phyloP scores from a whole-genome alignment of 345 rosid species.

The Salix viminalis region DNA sequence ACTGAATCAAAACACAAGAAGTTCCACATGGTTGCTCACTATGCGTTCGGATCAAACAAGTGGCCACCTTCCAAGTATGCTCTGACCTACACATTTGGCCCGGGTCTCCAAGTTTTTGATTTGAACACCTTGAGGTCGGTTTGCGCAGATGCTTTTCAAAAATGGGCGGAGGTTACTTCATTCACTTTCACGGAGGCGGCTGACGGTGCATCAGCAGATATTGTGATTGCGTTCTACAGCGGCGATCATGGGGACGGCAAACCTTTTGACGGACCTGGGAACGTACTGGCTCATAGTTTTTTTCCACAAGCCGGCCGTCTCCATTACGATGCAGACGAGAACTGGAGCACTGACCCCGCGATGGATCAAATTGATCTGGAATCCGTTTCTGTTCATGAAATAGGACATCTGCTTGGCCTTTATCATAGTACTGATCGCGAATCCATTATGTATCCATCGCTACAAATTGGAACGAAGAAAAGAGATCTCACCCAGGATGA shows the following conservation, averaged over 20 bases:
- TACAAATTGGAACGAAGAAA: neutral
- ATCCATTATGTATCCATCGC: conserved; percentile 18
- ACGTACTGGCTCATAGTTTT: conserved; percentile 14
- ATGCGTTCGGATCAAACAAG: neutral
- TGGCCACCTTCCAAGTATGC: conserved; percentile 2
- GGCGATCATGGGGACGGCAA: conserved; percentile 7
- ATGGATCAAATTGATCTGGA: conserved; percentile 19
- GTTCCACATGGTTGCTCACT: neutral
- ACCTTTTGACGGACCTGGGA: conserved; percentile 16
- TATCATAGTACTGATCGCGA: conserved; percentile 6
- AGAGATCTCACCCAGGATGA: conserved; percentile 6
- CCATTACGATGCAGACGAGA: conserved; percentile 27
- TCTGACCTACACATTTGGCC: conserved; percentile 14
- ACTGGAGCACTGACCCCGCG: conserved; percentile 13
- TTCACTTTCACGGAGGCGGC: conserved; percentile 9
- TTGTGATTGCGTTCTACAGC: conserved; percentile 9
- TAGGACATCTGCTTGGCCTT: conserved; percentile 29
- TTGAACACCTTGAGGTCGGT: neutral
- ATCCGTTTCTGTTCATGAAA: conserved; percentile 30
- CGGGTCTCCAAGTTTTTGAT: neutral
- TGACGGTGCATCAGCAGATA: neutral
- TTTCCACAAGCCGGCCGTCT: conserved; percentile 8
- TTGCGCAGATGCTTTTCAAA: neutral
- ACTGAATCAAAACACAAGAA: neutral
- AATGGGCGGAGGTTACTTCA: neutral